Base-by-base conservation (phyloP, 495 filamentous ascomycete species). In the Talaromyces liani region DNA sequence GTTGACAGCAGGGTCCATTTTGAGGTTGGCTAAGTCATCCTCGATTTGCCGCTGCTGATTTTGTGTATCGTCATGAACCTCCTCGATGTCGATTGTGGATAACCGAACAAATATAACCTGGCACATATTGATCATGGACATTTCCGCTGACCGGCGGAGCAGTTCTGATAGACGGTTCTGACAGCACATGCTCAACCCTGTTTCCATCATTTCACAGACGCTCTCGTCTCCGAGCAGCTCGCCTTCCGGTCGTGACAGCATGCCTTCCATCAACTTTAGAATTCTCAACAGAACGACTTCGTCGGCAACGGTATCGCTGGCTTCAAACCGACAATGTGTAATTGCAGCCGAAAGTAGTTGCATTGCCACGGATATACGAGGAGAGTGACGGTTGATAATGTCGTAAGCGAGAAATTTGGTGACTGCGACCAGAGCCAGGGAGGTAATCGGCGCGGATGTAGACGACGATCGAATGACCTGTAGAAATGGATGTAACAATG, bases 131-230 rank as follows among this genome's bases (percentile, higher is more conserved):
- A 97, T 88, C 95, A 98, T 98, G 62, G 91, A 88, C 73, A 96
- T 94, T 72, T 99, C 94, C 1, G 95, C 95, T 24, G 92, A 93
- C 64, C 92, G 83, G 61, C 93, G 84, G 18, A 99, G 80, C 9
- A 98, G 85, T 68, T 97, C 94, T 18, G 94, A 96, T 58, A 99
- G 83, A 58, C 93, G 85, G 62, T 87, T 85, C 75, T 97, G 92
- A 63, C 93, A 97, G 76, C 94, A 99, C 84, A 99, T 98, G 72
- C 92, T 96, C 65, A 99, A 73, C 4, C 93, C 95, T 4, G 91
- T 93, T 74, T 97, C 94, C 94, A 99, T 98, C 94, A 99, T 98
- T 70, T 97, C 91, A 70, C 94, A 99, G 10, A 99, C 91, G 70
- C 93, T 97, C 77, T 97, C 93, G 68, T 99, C 94, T 34, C 93